Evolutionary conservation across 2,329 filamentous ascomycete genomes (phyloP), one percentile per base, ranked within the genome.

Genomic region (Fonsecaea erecta): DNA sequence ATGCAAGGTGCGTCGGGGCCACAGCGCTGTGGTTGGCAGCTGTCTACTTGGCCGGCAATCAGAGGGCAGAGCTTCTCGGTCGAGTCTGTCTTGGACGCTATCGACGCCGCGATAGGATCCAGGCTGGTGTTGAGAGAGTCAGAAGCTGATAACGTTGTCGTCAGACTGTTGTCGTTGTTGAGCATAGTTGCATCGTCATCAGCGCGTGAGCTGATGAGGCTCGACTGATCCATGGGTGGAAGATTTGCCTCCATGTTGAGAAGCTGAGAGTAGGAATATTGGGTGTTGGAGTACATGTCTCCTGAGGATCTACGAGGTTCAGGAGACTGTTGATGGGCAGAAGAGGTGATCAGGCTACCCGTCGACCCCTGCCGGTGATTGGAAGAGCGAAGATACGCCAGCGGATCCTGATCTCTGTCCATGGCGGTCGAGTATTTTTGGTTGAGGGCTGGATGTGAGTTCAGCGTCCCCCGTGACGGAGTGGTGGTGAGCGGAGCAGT

Each of bases 1-100:
- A 72, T 66, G 63, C 71, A 72, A 0, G 71, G 71, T 30, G 71
- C 71, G 51, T 70, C 65, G 2, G 70, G 69, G 11, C 71, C 71
- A 57, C 71, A 72, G 12, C 66, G 61, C 37, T 63, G 46, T 6
- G 71, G 71, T 26, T 68, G 64, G 55, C 71, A 72, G 43, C 57
- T 67, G 52, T 70, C 65, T 46, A 68, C 68, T 48, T 70, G 67
- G 12, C 70, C 70, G 8, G 68, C 59, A 48, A 72, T 67, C 6
- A 70, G 58, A 8, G 71, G 71, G 40, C 71, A 72, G 14, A 72
- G 62, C 51, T 65, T 71, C 52, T 70, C 70, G n/a, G 60, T 30
- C 18, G 58, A 52, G 30, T 65, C 64, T 12, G 43, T 40, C 46
- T 62, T 67, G 58, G 64, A 60, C 35, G 60, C 56, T 21, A 68